Evolutionary conservation across 1,284 basidiomycete genomes (phyloP).

Genomic region (Austropuccinia psidii): DNA sequence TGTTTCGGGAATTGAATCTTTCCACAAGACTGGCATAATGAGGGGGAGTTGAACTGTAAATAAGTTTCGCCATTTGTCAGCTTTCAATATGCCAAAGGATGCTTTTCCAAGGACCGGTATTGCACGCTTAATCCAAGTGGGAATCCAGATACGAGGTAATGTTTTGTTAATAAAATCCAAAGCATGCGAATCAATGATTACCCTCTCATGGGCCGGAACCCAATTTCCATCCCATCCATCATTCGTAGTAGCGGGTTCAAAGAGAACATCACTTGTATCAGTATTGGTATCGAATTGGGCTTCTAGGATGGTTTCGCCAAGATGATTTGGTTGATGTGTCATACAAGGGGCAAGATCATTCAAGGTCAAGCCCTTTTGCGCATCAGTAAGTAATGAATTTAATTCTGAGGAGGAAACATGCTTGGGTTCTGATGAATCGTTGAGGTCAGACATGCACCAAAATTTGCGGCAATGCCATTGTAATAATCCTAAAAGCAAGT

Average conservation of each 20-base stretch:
- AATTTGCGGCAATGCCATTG: conserved; percentile 10
- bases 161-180: not conserved
- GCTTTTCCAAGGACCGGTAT: conserved; percentile 28
- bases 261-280: not conserved
- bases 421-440: not conserved
- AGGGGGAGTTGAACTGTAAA: conserved; percentile 6
- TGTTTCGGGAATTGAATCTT: not conserved
- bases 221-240: conserved; percentile 19
- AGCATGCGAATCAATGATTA: not conserved
- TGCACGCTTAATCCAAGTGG: conserved; percentile 7
- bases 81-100: conserved; percentile 16
- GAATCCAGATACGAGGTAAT: not conserved
- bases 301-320: not conserved
- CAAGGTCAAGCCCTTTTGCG: too few species aligned
- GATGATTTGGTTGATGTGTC: not conserved
- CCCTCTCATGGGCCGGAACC: not conserved
- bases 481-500: not conserved
- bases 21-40: conserved; percentile 8
- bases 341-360: too few species aligned
- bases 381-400: not conserved
- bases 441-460: conserved; percentile 18
- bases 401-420: not conserved
- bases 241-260: not conserved
- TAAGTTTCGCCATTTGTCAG: conserved; percentile 17
- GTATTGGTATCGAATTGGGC: not conserved